A percentile compares a stretch with the other conserved stretches of the same genome.
phyloP scores from a whole-genome alignment of 495 filamentous ascomycete species.

The Neurospora tetrasperma region DNA sequence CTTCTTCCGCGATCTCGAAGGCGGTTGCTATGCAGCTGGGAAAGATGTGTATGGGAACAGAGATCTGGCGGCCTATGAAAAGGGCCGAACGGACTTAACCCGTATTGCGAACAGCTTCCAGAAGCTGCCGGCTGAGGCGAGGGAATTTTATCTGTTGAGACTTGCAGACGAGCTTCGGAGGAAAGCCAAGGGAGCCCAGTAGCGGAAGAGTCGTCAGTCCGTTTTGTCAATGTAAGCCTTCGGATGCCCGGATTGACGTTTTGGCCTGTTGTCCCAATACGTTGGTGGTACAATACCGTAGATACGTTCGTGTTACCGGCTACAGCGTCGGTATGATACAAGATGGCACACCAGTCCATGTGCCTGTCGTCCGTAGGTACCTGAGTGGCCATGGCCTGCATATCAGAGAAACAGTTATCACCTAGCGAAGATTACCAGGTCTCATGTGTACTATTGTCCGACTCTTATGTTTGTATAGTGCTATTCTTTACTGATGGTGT shows the following conservation, averaged over 20 bases:
- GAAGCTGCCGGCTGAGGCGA: conserved; percentile 53
- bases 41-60: conserved; percentile 83
- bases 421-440: neutral
- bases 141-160: conserved; percentile 64
- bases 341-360: neutral
- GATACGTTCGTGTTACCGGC: neutral
- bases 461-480: neutral
- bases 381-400: neutral
- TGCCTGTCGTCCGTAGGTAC: neutral
- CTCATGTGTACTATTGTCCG: neutral
- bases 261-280: neutral
- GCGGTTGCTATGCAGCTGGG: conserved; percentile 56
- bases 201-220: neutral
- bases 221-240: neutral
- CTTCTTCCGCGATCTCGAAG: conserved; percentile 65
- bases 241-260: neutral
- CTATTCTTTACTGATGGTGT: neutral
- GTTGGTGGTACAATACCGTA: neutral
- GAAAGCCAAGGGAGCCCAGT: conserved; percentile 8
- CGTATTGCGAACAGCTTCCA: conserved; percentile 59
- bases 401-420: neutral
- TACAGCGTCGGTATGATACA: neutral
- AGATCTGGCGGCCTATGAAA: conserved; percentile 77
- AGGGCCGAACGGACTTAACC: conserved; percentile 59
- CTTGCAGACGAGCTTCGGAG: conserved; percentile 56